phyloP scores from a whole-genome alignment of 495 filamentous ascomycete genomes.

The Aspergillus bridgeri region DNA sequence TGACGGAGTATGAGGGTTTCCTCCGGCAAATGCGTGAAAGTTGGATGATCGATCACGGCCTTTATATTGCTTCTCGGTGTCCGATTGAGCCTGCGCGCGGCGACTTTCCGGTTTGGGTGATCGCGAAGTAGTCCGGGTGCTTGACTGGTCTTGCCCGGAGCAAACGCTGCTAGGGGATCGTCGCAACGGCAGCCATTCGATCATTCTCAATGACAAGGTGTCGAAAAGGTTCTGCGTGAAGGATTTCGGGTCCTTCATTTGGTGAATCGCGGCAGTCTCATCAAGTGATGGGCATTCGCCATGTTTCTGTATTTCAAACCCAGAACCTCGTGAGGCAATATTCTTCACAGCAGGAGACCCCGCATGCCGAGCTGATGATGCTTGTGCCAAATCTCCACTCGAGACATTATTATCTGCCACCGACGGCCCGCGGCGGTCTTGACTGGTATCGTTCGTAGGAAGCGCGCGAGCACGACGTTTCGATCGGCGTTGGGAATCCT shows the following conservation, averaged over 20 bases:
- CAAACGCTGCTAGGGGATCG: constrained; percentile 27
- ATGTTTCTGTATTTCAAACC: constrained; percentile 7
- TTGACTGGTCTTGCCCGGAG: constrained; percentile 8
- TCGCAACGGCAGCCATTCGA: constrained; percentile 70
- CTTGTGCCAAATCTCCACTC: background rate
- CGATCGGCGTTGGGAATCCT: constrained; percentile 28
- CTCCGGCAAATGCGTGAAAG: constrained; percentile 1
- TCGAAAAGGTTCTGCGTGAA: constrained; percentile 82
- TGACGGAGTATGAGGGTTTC: constrained; percentile 32
- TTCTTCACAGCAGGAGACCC: background rate
- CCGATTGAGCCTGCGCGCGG: constrained; percentile 5
- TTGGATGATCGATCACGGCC: constrained; percentile 10
- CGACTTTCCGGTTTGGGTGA: constrained; percentile 15
- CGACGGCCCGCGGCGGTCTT: constrained; percentile 8
- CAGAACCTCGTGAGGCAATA: background rate
- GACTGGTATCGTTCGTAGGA: constrained; percentile 15
- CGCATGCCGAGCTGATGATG: background rate
- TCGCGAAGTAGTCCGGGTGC: constrained; percentile 1
- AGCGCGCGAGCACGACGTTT: constrained; percentile 27
- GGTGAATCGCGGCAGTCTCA: constrained; percentile 38
- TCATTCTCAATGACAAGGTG: constrained; percentile 70
- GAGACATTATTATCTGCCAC: background rate
- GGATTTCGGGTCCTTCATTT: constrained; percentile 73
- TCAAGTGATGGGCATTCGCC: constrained; percentile 18
- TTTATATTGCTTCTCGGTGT: constrained; percentile 12